Base-by-base conservation (phyloP, 1,284 basidiomycete species). In the Ceratobasidium sp. region DNA sequence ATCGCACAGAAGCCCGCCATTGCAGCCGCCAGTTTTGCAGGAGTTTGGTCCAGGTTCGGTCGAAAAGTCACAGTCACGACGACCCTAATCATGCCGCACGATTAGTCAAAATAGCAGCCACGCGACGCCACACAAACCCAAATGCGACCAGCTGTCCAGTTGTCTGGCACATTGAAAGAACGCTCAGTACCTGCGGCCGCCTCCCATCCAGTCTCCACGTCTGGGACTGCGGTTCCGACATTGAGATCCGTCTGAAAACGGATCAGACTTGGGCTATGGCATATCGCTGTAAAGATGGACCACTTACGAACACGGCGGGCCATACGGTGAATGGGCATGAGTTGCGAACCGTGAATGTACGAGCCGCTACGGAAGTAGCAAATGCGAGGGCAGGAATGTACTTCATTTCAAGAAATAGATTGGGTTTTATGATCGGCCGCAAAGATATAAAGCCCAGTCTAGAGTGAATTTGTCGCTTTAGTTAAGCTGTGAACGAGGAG, bases 1-100 rank as follows among this genome's bases (percentile, higher is more conserved):
- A 75, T 84, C 83, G 72, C 88, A 89, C 8, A 80, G 76, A 4
- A 89, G 81, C 41, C 88, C 87, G 41, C 88, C 88, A 71, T 79
- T 77, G 75, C 78, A 77, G 62, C 75, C 69, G 32, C 86, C 87
- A 74, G 83, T 83, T 34, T 85, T 73, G 74, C 87, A 88, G 3
- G 86, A 85, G 73, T 84, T 85, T 0, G 86, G 67, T 4, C 52
- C 62, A 2, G 57, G 45, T 30, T 39, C 43, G 10, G 55, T 52
- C 12, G 62, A 48, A 52, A 75, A 75, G 43, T 72, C 74, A 72
- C 83, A 84, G 73, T 80, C 69, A 26, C 81, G 80, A 12, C 82
- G 82, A 58, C 76, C 80, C 57, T 58, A 39, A 16, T 23, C 36
- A 58, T 16, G 14, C 36, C 36, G 36, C 6, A 39, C 14, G 39